Base-by-base conservation (phyloP, 495 filamentous ascomycete genomes). In the Aspergillus olivimuriae region DNA sequence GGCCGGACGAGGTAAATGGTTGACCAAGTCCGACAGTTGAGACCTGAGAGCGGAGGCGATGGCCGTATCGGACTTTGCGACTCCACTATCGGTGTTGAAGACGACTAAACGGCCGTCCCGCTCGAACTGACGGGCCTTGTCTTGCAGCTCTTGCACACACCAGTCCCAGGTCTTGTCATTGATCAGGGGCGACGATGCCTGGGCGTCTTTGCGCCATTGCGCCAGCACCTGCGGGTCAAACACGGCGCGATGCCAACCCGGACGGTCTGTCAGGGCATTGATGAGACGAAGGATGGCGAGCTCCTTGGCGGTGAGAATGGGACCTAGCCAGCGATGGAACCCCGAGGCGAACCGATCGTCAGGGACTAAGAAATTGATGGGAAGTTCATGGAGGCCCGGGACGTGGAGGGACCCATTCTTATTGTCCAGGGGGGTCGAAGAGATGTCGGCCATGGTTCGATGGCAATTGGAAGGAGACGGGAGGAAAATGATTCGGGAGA, bases 241-340 rank as follows among this genome's bases (percentile, higher is more conserved):
- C 18, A 50, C 24, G 10, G 19, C 35, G 23, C 20, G 22, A 21
- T 46, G 20, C 75, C 69, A 78, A 16, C 62, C 56, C n/a, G 57
- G 51, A 50, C 68, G 72, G 50, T 75, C 55, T 31, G 67, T 60
- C 15, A 69, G 52, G 12, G 24, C 38, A 39, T 64, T 55, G 39
- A 70, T 62, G 11, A 62, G n/a, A 1, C 34, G 44, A 33, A 66
- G 44, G 42, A 63, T 60, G 2, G 44, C 53, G 17, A 57, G 41
- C 46, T 71, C 70, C 30, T 61, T 60, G 14, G 57, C 41, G 3
- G 62, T 64, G 2, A 50, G 36, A 40, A 39, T 22, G 5, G 26
- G 28, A 14, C 10, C 28, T n/a, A 28, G 15, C 47, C 47, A 50
- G 2, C 41, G 36, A 23, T 38, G 12, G n/a, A 34, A 24, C 4